Evolutionary conservation across 768 basidiomycete genomes (phyloP), one percentile per base, ranked within the genome.

Genomic region (Russula vinacea): DNA sequence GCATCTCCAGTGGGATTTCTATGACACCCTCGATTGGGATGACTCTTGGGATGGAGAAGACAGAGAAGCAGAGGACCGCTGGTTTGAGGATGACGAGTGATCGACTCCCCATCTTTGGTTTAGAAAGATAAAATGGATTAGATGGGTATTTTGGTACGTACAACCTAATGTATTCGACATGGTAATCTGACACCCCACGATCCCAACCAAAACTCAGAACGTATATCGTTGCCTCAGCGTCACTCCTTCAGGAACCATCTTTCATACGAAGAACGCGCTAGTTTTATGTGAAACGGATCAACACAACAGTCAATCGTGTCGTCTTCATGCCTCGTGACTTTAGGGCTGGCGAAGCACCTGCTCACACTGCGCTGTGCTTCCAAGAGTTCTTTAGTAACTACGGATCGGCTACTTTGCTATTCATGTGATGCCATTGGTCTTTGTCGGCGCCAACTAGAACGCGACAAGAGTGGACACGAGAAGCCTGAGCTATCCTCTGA

Each of bases 21-120:
- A 92, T 62, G 87, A 88, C 64, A 71, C 72, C 56, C 80, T 88
- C 10, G 90, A 92, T 71, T 92, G 90, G 89, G 83, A 84, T 69
- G 90, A 92, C 60, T 77, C 76, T 45, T 80, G 87, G 74, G 88
- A 88, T 68, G 73, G 66, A 24, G 82, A 84, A 22, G 87, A 87
- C 62, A 74, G 81, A 67, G 85, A 86, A 35, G 79, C 77, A 13
- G 83, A 90, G 73, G 88, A 89, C 35, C 77, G 79, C 24, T 91
- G 90, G 85, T 91, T 91, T 74, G 84, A 89, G 53, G 83, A 86
- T 26, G 86, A 87, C 55, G 84, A 86, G 32, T 66, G 53, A 64
- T 55, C 33, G 26, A 26, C 26, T 0, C 24, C 2, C 52, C 6
- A n/a, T 22, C 13, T 19, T 54, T 53, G 51, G 35, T 35, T 3